Conservation (phyloP, 140 eudicot genomes). For the Cichorium intybus region DNA sequence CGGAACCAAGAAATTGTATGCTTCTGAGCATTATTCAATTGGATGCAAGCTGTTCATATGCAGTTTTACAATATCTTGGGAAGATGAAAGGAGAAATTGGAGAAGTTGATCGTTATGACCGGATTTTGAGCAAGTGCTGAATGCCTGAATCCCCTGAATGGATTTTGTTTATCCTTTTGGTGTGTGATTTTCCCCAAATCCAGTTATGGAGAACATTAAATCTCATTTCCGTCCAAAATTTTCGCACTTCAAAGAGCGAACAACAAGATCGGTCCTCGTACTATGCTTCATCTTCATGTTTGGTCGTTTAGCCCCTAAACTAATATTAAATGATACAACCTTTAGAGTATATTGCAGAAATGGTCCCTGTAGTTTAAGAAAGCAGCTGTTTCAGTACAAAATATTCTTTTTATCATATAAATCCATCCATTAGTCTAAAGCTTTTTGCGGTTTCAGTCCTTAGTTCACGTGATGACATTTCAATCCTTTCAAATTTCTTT, state of each 20-base stretch:
- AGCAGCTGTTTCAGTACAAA: no score
- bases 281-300: conserved; percentile 9
- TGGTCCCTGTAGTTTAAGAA: no score
- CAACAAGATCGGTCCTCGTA: conserved; percentile 14
- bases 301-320: not conserved
- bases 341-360: no score
- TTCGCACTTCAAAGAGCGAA: conserved; percentile 6
- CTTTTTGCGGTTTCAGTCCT: no score
- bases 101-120: conserved; percentile 1
- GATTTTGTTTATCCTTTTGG: conserved; percentile 17
- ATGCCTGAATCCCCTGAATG: not conserved
- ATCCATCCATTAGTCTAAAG: no score
- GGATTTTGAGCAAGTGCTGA: conserved; percentile 8
- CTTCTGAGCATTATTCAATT: conserved; percentile 55
- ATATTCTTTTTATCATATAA: no score
- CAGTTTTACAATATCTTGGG: not conserved
- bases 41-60: conserved; percentile 6
- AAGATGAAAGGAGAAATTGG: not conserved
- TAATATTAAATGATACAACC: not conserved
- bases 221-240: conserved; percentile 10
- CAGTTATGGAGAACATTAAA: conserved; percentile 23
- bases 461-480: no score
- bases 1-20: conserved; percentile 54
- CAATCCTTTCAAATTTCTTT: no score
- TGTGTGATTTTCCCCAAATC: conserved; percentile 31